phyloP scores from a whole-genome alignment of 2,329 filamentous ascomycete genomes.

The Coleophoma cylindrospora region DNA sequence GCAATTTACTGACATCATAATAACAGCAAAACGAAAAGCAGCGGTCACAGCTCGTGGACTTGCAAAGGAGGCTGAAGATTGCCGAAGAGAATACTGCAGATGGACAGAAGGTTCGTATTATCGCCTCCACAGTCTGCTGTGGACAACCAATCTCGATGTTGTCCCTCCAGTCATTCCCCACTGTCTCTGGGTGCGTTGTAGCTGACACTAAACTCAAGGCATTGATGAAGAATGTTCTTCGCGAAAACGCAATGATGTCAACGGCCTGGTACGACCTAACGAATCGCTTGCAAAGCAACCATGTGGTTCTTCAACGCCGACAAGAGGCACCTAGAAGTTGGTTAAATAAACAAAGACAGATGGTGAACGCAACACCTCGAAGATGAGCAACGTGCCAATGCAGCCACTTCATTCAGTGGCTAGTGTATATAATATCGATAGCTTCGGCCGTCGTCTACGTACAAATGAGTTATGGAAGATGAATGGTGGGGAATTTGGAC shows the following conservation, averaged over 20 bases:
- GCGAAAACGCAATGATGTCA: conserved; percentile 73
- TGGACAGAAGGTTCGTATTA: conserved; percentile 23
- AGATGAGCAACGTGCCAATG: conserved; percentile 8
- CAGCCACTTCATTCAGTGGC: not conserved
- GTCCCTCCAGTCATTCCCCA: too few species aligned
- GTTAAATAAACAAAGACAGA: conserved; percentile 76
- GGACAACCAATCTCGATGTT: not conserved
- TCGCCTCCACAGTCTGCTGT: conserved; percentile 8
- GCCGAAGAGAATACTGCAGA: conserved; percentile 20
- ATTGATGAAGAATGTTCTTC: conserved; percentile 55
- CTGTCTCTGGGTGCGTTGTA: too few species aligned
- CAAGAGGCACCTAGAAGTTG: conserved; percentile 75
- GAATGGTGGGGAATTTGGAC: not conserved
- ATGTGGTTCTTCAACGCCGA: conserved; percentile 70
- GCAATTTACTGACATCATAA: conserved; percentile 11
- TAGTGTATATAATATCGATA: not conserved
- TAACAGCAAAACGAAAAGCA: conserved; percentile 19
- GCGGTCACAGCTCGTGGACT: conserved; percentile 19
- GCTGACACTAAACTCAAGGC: conserved; percentile 13
- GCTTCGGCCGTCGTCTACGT: too few species aligned
- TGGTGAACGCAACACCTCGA: conserved; percentile 45
- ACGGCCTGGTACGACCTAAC: conserved; percentile 86
- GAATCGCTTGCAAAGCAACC: conserved; percentile 75
- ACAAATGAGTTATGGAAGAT: not conserved
- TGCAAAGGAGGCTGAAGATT: conserved; percentile 20